These are phyloP conservation scores for Calonectria multiphialidica DNA, from an alignment of 2,329 filamentous ascomycete genomes.

Conservation along the genomic window DNA sequence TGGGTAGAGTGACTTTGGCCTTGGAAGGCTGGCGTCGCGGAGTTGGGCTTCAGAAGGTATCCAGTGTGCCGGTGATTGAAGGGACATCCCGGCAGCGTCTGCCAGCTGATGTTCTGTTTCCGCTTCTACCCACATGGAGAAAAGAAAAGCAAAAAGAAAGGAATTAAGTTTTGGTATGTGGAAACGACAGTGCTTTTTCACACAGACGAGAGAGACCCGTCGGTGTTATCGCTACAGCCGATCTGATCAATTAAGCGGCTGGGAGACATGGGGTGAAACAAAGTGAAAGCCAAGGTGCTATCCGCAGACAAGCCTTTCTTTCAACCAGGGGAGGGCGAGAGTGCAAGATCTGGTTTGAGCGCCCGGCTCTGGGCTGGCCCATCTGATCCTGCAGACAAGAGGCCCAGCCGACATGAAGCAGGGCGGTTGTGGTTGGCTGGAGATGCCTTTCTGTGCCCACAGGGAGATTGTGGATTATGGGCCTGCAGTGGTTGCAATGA, in stretches of 20 bases:
- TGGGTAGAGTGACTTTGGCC: constrained; percentile 11
- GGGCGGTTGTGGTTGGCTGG: constrained; percentile 2
- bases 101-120: background rate
- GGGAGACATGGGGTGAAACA: constrained; percentile 7
- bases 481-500: background rate
- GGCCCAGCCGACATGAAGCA: constrained; percentile 10
- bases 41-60: constrained; percentile 14
- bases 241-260: constrained; percentile 12
- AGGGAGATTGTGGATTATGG: background rate
- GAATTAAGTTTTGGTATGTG: background rate
- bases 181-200: background rate
- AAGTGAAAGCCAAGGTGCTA: background rate
- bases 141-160: background rate
- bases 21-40: background rate
- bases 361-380: constrained; percentile 7
- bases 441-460: background rate
- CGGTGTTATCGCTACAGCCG: background rate
- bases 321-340: background rate
- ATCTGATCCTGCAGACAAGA: constrained; percentile 17
- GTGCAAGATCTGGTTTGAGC: constrained; percentile 16
- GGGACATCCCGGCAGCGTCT: constrained; percentile 21
- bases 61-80: constrained; percentile 16
- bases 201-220: background rate
- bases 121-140: background rate
- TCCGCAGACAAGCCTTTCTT: background rate